Percentiles rank a stretch among this genome's conserved stretches.
Evolutionary conservation across 2,329 filamentous ascomycete genomes (phyloP).

Genomic region (Amauroascus niger): DNA sequence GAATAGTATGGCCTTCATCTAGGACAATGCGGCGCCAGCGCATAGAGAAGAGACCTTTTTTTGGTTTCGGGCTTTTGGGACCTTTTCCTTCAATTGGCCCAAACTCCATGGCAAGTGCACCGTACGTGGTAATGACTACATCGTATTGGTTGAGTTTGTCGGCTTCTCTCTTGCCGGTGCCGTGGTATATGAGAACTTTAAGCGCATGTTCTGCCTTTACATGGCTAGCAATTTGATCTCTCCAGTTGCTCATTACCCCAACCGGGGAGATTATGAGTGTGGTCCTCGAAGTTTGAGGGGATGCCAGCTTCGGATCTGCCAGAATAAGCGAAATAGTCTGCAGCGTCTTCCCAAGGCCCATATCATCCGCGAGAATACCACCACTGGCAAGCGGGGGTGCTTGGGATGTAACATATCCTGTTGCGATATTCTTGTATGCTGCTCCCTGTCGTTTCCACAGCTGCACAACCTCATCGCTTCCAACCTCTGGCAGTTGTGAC

Average conservation of each 20-base stretch:
- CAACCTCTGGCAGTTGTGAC: conserved; percentile 52
- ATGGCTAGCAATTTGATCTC: conserved; percentile 65
- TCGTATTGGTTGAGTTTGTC: conserved; percentile 56
- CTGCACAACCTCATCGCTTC: conserved; percentile 57
- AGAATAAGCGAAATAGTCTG: conserved; percentile 74
- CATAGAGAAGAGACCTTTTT: conserved; percentile 50
- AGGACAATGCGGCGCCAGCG: conserved; percentile 71
- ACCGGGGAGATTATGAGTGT: conserved; percentile 76
- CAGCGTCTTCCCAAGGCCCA: conserved; percentile 85
- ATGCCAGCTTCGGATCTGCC: conserved; percentile 39
- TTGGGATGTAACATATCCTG: conserved; percentile 51
- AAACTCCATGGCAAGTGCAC: conserved; percentile 60
- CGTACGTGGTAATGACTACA: conserved; percentile 77
- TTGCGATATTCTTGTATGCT: conserved; percentile 59
- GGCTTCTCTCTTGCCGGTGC: conserved; percentile 48
- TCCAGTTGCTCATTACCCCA: conserved; percentile 86
- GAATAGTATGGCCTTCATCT: conserved; percentile 74
- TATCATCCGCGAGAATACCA: conserved; percentile 82
- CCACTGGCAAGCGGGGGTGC: conserved; percentile 61
- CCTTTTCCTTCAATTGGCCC: conserved; percentile 40
- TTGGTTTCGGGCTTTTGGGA: conserved; percentile 33
- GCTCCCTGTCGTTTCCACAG: conserved; percentile 57
- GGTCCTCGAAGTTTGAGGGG: conserved; percentile 43
- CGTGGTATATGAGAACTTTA: conserved; percentile 66
- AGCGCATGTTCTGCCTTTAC: conserved; percentile 54